Evolutionary conservation across 352 stramenopile species (phyloP).

Genomic region (Globisporangium lucens): DNA sequence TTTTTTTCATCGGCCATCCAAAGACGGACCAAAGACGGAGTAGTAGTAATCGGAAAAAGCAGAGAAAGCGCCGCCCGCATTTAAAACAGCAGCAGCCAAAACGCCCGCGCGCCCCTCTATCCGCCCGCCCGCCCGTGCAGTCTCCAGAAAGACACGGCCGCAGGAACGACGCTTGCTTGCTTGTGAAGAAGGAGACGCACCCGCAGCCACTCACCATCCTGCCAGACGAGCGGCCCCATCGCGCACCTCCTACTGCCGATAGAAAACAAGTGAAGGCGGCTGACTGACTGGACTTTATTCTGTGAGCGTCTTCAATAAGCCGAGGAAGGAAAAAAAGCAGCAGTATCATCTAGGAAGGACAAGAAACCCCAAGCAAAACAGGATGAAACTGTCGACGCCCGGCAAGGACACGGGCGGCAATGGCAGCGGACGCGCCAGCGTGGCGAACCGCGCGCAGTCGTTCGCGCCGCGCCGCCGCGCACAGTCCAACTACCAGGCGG

Average conservation of each 20-base stretch:
- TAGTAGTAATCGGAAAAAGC: not conserved
- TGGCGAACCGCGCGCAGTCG: conserved; percentile 16
- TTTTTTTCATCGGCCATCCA: not conserved
- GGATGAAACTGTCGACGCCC: conserved; percentile 18
- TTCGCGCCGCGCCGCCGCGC: conserved; percentile 43
- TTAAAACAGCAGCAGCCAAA: not conserved
- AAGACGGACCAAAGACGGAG: not conserved
- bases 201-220: not conserved
- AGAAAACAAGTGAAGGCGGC: not conserved
- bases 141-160: not conserved
- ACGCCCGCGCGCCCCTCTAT: conserved; percentile 2
- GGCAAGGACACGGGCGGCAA: conserved; percentile 2
- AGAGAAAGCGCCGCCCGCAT: conserved; percentile 1
- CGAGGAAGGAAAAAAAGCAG: not conserved
- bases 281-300: conserved; percentile 1
- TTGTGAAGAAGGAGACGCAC: not conserved
- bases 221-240: not conserved
- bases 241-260: not conserved
- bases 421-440: conserved; percentile 13
- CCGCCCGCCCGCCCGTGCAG: not conserved
- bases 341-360: too few species aligned
- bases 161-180: not conserved
- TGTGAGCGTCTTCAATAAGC: not conserved
- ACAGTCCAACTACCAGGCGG: conserved; percentile 77
- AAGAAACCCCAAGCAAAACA: not conserved